Base-by-base conservation (phyloP, 2,329 filamentous ascomycete genomes). In the Beauveria caledonica region DNA sequence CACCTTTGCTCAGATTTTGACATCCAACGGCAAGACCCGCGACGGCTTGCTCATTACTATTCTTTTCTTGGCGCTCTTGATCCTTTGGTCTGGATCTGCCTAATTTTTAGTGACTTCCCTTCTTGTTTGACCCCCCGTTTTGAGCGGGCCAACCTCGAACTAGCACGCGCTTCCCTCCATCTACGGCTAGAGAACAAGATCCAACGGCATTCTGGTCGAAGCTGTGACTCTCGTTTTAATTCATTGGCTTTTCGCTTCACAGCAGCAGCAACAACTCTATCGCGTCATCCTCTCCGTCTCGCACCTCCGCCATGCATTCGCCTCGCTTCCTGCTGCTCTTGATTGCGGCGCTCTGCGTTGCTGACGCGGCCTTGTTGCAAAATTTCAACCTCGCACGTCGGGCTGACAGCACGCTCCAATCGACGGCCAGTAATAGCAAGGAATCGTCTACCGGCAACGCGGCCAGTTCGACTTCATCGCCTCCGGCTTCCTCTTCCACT, bases 281-380 rank as follows among this genome's bases (percentile, higher is more conserved):
- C 15, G 10, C 19, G n/a, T 25, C 17, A n/a, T 11, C 19, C 11
- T 11, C 3, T 3, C 21, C 10, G 3, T n/a, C 19, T 48, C 3
- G n/a, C 25, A 21, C 11, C 8, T 13, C 23, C 56, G 6, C 27
- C 58, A 61, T 85, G 82, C 78, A 78, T 68, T 70, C 76, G 29
- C 72, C 71, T 61, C 65, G 79, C 54, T 62, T 81, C 39, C 73
- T 77, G 66, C 68, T 83, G 62, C 69, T 84, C 60, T 67, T 82
- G 63, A 70, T 81, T 65, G 78, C 77, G 48, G 71, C 83, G 56
- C 78, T 78, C 58, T 74, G 73, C 50, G 71, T 79, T 42, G 77
- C 77, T 49, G 78, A 82, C 66, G 80, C 74, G 56, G 68, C 71
- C 29, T 69, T 67, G 66, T 61, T 70, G 63, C 63, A 73, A 63